Base-by-base conservation (phyloP, 2,329 filamentous ascomycete species). In the Sporothrix sp. region DNA sequence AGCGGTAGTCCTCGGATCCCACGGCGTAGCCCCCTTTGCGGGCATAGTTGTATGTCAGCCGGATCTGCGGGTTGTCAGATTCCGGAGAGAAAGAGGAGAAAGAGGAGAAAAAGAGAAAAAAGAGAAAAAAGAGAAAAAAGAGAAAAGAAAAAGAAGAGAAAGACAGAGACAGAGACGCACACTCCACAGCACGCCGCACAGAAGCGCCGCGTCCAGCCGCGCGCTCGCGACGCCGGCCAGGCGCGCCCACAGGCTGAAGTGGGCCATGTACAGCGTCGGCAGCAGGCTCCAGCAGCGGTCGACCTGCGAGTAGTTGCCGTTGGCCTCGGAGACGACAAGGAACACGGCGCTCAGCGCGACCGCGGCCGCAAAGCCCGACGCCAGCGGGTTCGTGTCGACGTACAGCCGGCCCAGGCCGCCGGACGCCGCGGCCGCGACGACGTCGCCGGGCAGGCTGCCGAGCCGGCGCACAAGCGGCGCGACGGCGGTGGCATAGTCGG, bases 31-130 rank as follows among this genome's bases (percentile, higher is more conserved):
- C 93, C 35, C 93, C 93, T 66, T 87, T 95, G 52, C 93, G 84
- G 83, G 86, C 95, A 70, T 96, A 98, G 69, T 98, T 98, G 73
- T 79, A 97, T 3, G 91, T 97, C 67, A 98, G 71, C 10, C 93
- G 85, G 52, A 71, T 64, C 86, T 89, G n/a, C n/a, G n/a, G n/a
- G n/a, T n/a, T n/a, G n/a, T n/a, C n/a, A n/a, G n/a, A n/a, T n/a
- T n/a, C n/a, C n/a, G n/a, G n/a, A n/a, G n/a, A n/a, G n/a, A n/a
- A n/a, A n/a, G n/a, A n/a, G n/a, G n/a, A n/a, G n/a, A n/a, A n/a
- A n/a, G n/a, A n/a, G n/a, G n/a, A n/a, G n/a, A n/a, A n/a, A n/a
- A n/a, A n/a, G n/a, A n/a, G n/a, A n/a, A n/a, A n/a, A n/a, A n/a
- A n/a, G n/a, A n/a, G n/a, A n/a, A n/a, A n/a, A n/a, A n/a, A n/a